Evolutionary conservation across 139 green algal genomes (phyloP).

Genomic region (Closterium sp.): DNA sequence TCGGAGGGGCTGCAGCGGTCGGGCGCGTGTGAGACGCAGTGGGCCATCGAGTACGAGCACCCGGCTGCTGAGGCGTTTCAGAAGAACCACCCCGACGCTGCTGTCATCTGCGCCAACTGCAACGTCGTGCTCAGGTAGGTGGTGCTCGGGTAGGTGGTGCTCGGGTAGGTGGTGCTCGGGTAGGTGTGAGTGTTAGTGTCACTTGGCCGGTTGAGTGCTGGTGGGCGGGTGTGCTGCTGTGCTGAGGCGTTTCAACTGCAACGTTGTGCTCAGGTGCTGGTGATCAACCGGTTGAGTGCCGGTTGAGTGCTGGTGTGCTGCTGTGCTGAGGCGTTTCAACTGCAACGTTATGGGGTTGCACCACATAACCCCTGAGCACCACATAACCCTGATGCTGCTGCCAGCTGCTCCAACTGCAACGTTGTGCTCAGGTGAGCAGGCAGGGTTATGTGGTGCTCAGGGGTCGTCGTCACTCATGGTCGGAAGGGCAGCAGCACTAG

Average conservation of each 20-base stretch:
- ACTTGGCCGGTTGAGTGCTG: too few relatives aligned
- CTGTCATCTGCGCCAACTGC: constrained; percentile 87
- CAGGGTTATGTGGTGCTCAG: too few relatives aligned
- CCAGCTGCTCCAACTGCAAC: constrained; percentile 93
- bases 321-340: too few relatives aligned
- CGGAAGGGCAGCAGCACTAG: too few relatives aligned
- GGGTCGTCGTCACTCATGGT: too few relatives aligned
- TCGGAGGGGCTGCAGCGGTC: constrained; percentile 92
- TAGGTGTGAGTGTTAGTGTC: too few relatives aligned
- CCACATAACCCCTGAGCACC: too few relatives aligned
- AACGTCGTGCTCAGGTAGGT: constrained; percentile 79
- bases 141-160: not conserved
- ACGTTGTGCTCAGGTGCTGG: constrained; percentile 77
- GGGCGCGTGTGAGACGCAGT: constrained; percentile 61
- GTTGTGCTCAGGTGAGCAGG: constrained; percentile 70
- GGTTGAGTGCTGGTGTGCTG: too few relatives aligned
- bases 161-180: not conserved
- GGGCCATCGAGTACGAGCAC: constrained; percentile 94
- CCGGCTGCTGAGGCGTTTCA: constrained; percentile 85
- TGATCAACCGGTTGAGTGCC: too few relatives aligned
- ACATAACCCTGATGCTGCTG: constrained; percentile 72
- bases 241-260: too few relatives aligned
- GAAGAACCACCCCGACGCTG: constrained; percentile 81
- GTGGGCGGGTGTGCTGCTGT: too few relatives aligned
- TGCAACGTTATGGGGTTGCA: constrained; percentile 95